Percentiles rank a stretch among this genome's conserved stretches.
phyloP scores from a whole-genome alignment of 2,329 filamentous ascomycete genomes.

The Gaeumannomyces tritici region DNA sequence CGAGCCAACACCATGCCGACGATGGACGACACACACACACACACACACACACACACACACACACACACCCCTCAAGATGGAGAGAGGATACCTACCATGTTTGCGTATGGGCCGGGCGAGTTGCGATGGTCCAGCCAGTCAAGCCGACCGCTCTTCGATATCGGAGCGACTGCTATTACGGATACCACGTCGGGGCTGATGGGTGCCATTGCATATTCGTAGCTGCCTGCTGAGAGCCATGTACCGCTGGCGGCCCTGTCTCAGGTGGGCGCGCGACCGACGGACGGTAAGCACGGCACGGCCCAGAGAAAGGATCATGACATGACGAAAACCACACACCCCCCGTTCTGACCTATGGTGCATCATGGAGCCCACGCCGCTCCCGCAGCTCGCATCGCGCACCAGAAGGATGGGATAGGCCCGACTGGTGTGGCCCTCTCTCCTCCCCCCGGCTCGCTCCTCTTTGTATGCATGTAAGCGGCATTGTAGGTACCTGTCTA shows the following conservation, averaged over 20 bases:
- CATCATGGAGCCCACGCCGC: too few relatives aligned
- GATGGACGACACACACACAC: neutral
- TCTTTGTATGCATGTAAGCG: neutral
- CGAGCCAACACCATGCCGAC: too few relatives aligned
- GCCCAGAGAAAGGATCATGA: neutral
- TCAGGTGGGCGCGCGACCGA: neutral
- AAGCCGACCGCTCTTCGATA: too few relatives aligned
- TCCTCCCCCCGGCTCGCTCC: too few relatives aligned
- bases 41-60: neutral
- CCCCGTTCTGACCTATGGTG: neutral
- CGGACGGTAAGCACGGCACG: neutral
- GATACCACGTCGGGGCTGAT: neutral
- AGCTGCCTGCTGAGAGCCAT: neutral
- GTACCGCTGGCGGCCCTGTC: neutral
- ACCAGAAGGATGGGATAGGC: too few relatives aligned
- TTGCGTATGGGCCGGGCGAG: neutral
- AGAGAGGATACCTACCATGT: too few relatives aligned
- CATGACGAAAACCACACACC: neutral
- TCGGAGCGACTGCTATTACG: neutral
- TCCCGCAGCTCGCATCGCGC: neutral
- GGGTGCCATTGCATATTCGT: neutral
- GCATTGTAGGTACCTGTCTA: too few relatives aligned
- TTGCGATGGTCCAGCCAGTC: neutral
- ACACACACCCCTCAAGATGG: neutral
- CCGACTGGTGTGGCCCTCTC: too few relatives aligned